These are phyloP conservation scores for Draba incana DNA, from an alignment of 345 rosid species.

Conservation along the genomic window DNA sequence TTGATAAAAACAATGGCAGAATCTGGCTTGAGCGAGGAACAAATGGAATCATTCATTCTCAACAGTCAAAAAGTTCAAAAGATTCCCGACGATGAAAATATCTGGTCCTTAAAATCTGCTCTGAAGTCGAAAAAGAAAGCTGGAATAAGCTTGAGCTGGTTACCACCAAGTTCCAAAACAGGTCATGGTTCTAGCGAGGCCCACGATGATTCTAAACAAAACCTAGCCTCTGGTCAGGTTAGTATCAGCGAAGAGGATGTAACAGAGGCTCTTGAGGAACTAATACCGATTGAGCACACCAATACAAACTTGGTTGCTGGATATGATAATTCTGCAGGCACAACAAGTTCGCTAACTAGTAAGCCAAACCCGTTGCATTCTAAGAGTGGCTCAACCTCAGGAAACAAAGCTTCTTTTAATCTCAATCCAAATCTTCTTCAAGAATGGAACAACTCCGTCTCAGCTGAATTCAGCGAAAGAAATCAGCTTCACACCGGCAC, in stretches of 20 bases:
- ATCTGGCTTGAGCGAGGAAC: constrained; percentile 70
- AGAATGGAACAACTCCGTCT: constrained; percentile 35
- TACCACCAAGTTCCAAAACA: constrained; percentile 72
- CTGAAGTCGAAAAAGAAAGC: constrained; percentile 48
- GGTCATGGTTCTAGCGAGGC: constrained; percentile 55
- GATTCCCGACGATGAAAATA: constrained; percentile 67
- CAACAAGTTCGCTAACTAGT: constrained; percentile 30
- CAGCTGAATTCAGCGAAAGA: constrained; percentile 49
- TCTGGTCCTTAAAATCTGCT: constrained; percentile 63
- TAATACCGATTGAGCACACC: constrained; percentile 38
- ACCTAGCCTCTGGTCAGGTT: constrained; percentile 33
- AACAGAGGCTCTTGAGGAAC: constrained; percentile 23
- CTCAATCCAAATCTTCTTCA: constrained; percentile 38
- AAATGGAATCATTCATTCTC: constrained; percentile 67
- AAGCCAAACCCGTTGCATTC: constrained; percentile 23
- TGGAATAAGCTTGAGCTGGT: constrained; percentile 61
- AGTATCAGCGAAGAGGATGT: constrained; percentile 39
- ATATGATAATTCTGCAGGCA: constrained; percentile 32
- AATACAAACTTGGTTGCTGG: constrained; percentile 47
- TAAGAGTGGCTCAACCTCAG: constrained; percentile 22
- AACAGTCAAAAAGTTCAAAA: constrained; percentile 74
- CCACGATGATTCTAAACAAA: constrained; percentile 47
- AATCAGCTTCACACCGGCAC: constrained; percentile 55
- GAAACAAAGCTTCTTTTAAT: constrained; percentile 36
- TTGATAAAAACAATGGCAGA: constrained; percentile 76